Evolutionary conservation across 768 basidiomycete genomes (phyloP).

Genomic region (Harrya chromipes): DNA sequence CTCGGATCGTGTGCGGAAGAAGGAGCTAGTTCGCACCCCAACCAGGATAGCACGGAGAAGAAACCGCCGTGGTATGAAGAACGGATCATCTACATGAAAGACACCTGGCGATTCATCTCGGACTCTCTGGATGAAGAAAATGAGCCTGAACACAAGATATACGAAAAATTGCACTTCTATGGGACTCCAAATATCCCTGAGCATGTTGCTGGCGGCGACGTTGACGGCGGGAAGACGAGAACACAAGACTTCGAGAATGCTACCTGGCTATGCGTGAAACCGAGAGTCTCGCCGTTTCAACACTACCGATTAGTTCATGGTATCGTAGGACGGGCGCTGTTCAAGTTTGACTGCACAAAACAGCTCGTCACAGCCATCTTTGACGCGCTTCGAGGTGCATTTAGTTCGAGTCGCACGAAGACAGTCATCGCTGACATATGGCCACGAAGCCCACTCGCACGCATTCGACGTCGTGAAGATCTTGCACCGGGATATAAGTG

Average conservation of each 20-base stretch:
- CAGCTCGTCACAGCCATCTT: neutral
- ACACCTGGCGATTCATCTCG: constrained; percentile 1
- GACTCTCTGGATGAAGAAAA: neutral
- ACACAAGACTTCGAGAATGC: neutral
- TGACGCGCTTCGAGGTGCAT: neutral
- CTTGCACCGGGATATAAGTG: constrained; percentile 30
- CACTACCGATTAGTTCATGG: neutral
- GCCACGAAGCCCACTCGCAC: constrained; percentile 17
- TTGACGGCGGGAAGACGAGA: neutral
- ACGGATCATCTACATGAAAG: neutral
- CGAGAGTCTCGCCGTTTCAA: neutral
- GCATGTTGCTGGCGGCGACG: neutral
- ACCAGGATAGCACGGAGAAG: neutral
- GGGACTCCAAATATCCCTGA: neutral
- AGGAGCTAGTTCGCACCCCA: too few relatives aligned
- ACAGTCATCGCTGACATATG: neutral
- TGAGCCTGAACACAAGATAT: neutral
- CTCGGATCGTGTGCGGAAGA: too few relatives aligned
- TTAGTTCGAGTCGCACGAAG: too few relatives aligned
- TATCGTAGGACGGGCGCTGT: neutral
- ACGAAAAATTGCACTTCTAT: neutral
- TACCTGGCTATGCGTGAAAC: neutral
- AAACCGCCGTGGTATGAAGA: neutral
- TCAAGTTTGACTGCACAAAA: neutral
- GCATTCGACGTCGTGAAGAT: constrained; percentile 14